Conservation (phyloP, 495 filamentous ascomycete genomes). For the Glutinoglossum americanum region DNA sequence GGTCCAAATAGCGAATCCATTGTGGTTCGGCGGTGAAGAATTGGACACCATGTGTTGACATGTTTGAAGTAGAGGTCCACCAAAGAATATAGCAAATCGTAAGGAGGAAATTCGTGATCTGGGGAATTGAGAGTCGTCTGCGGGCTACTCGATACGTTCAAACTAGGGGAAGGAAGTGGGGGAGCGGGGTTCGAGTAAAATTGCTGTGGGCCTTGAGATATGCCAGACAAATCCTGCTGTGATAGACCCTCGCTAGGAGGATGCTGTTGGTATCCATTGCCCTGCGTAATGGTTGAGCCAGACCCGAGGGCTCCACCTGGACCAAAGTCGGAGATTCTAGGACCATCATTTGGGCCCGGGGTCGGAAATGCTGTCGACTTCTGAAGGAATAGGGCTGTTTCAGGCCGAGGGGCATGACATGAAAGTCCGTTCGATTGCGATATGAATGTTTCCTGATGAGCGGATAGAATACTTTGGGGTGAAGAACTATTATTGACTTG, state of each 20-base stretch:
- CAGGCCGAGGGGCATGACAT: slow-evolving; percentile 32
- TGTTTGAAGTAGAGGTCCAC: slow-evolving; percentile 81
- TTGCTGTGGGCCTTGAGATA: neutral
- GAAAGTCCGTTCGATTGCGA: slow-evolving; percentile 11
- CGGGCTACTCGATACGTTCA: neutral
- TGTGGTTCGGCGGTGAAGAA: slow-evolving; percentile 59
- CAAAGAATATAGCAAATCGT: slow-evolving; percentile 60
- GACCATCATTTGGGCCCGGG: neutral
- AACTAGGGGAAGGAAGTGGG: neutral
- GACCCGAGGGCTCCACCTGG: neutral
- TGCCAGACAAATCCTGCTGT: neutral
- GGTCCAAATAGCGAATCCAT: slow-evolving; percentile 64
- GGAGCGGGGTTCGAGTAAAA: neutral
- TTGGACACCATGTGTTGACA: slow-evolving; percentile 79
- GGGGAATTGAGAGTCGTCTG: slow-evolving; percentile 12
- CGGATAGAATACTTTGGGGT: slow-evolving; percentile 20
- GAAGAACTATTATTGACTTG: slow-evolving; percentile 29
- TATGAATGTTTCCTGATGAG: neutral
- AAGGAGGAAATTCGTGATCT: slow-evolving; percentile 64
- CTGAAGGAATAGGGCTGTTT: slow-evolving; percentile 40
- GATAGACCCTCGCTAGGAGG: neutral
- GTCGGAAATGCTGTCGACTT: slow-evolving; percentile 26
- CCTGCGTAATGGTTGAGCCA: neutral
- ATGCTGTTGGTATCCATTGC: slow-evolving; percentile 1
- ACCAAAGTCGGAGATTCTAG: neutral